Conservation (phyloP, 176 grass and related monocot genomes). For the Aegilops bicornis region DNA sequence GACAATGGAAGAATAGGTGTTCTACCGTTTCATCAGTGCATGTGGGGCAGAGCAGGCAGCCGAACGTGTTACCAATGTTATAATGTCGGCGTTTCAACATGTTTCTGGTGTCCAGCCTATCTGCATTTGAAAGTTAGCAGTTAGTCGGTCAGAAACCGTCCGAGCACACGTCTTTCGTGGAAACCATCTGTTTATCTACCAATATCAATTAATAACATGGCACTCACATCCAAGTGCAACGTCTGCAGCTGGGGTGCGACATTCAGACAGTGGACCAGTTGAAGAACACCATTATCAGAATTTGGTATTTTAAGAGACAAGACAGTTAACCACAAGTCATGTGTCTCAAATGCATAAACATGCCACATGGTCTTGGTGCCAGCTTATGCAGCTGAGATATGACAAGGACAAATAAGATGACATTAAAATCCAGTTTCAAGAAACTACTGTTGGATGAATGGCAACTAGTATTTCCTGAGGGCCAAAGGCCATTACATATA, state of each 20-base stretch:
- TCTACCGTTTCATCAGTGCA: no score
- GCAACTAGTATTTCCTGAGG: no score
- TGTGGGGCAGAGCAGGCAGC: no score
- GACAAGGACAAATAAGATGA: background rate
- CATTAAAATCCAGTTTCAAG: no score
- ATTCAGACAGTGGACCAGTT: background rate
- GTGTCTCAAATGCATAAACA: constrained; percentile 11
- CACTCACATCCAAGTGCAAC: constrained; percentile 10
- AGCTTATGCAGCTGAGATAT: constrained; percentile 9
- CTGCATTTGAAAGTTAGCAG: background rate
- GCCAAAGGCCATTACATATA: no score
- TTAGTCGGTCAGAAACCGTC: background rate
- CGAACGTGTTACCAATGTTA: no score
- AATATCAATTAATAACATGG: background rate
- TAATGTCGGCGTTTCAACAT: no score
- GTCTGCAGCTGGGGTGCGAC: background rate
- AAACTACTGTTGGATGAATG: no score
- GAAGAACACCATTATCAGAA: background rate
- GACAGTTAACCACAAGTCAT: background rate
- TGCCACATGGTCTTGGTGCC: background rate
- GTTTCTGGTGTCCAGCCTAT: no score
- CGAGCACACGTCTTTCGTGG: background rate
- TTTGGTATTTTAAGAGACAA: background rate
- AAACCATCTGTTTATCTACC: background rate
- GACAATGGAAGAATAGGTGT: no score